A percentile compares a stretch with the other conserved stretches of the same genome.
Conservation (phyloP, 345 rosid genomes). For the Moricandia moricandioides region DNA sequence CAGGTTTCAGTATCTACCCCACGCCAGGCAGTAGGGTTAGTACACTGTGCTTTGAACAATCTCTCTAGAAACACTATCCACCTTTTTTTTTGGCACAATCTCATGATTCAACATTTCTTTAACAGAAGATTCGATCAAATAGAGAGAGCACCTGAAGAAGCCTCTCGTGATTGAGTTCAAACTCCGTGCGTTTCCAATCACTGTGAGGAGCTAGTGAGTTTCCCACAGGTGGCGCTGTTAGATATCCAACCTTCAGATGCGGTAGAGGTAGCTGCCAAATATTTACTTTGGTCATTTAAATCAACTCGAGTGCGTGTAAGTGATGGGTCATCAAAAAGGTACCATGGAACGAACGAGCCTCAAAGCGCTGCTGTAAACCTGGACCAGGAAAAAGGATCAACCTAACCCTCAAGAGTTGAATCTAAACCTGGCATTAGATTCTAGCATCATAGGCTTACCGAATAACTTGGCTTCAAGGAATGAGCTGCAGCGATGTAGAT, state of each 20-base stretch:
- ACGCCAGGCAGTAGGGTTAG: background rate
- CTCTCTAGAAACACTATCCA: background rate
- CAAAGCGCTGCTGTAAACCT: constrained; percentile 98
- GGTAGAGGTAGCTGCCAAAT: constrained; percentile 78
- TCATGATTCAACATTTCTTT: background rate
- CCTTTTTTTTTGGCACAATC: background rate
- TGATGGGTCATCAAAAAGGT: constrained; percentile 4
- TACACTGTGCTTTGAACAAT: background rate
- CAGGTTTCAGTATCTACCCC: constrained; percentile 51
- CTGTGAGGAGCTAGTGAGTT: constrained; percentile 70
- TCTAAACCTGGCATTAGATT: background rate
- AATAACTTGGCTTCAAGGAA: constrained; percentile 93
- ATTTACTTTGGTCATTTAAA: constrained; percentile 1
- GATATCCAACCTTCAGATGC: constrained; percentile 77
- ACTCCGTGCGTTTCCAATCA: constrained; percentile 84
- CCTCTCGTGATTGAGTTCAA: constrained; percentile 77
- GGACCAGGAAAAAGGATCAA: constrained; percentile 27
- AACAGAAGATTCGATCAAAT: background rate
- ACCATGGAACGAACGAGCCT: constrained; percentile 97
- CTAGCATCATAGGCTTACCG: constrained; percentile 47
- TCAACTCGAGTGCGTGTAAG: constrained; percentile 11
- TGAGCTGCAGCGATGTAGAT: constrained; percentile 98
- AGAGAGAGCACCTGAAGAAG: constrained; percentile 66
- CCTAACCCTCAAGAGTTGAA: constrained; percentile 1
- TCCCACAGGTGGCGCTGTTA: constrained; percentile 79